phyloP scores from a whole-genome alignment of 2,329 filamentous ascomycete genomes.

The Ophiostoma fasciatum region DNA sequence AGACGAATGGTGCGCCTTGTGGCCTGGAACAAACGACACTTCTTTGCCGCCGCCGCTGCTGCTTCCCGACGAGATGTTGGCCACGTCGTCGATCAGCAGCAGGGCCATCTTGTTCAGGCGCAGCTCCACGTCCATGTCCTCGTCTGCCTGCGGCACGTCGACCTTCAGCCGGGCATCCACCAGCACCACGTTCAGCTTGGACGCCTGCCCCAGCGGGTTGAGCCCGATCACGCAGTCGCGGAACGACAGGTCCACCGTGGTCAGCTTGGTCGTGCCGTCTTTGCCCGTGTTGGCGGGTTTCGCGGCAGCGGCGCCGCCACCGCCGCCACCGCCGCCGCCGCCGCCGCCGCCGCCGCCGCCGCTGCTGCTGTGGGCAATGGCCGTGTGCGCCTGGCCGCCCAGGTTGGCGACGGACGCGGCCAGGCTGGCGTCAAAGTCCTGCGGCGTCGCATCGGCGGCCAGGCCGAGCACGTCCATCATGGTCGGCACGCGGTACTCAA shows the following conservation, averaged over 20 bases:
- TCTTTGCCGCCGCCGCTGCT: constrained; percentile 17
- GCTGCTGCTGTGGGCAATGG: constrained; percentile 22
- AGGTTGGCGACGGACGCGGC: constrained; percentile 68
- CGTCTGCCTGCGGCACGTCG: constrained; percentile 43
- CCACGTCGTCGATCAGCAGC: constrained; percentile 65
- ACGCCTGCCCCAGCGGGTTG: constrained; percentile 60
- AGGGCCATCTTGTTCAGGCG: constrained; percentile 69
- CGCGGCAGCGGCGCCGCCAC: no score
- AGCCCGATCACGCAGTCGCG: constrained; percentile 72
- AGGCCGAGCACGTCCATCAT: constrained; percentile 67
- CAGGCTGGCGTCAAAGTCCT: constrained; percentile 62
- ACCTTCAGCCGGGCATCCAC: constrained; percentile 63
- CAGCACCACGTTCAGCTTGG: constrained; percentile 66
- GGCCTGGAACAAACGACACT: constrained; percentile 23
- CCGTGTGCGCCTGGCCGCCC: constrained; percentile 45
- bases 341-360: constrained; percentile 9
- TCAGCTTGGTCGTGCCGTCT: constrained; percentile 33
- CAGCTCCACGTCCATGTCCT: constrained; percentile 46
- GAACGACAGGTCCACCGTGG: constrained; percentile 59
- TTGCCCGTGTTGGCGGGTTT: constrained; percentile 13
- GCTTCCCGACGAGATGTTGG: constrained; percentile 20
- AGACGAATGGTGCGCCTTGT: constrained; percentile 4
- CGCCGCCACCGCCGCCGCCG: constrained; percentile 13
- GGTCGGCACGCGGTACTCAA: constrained; percentile 82
- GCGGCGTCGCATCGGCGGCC: constrained; percentile 47